phyloP scores from a whole-genome alignment of 1,139 yeast genomes.

The Diutina scorzettiae region DNA sequence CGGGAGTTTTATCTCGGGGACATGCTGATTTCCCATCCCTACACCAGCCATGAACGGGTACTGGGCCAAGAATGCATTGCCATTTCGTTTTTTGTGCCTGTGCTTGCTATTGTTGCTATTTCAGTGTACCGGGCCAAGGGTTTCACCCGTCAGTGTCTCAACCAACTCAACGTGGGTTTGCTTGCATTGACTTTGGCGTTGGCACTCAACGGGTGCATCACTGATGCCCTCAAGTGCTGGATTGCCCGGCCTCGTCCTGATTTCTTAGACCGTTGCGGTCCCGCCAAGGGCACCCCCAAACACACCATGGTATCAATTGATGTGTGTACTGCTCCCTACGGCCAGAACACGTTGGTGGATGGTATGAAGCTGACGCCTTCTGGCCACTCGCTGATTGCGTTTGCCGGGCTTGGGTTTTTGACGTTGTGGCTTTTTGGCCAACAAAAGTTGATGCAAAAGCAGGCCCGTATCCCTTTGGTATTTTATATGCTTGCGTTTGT shows the following conservation, averaged over 20 bases:
- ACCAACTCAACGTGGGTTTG: slow-evolving; percentile 8
- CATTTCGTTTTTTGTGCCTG: neutral
- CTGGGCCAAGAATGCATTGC: neutral
- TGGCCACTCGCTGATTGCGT: slow-evolving; percentile 66
- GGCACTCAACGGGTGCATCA: slow-evolving; percentile 25
- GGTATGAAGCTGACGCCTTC: slow-evolving; percentile 77
- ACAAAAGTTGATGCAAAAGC: slow-evolving; percentile 17
- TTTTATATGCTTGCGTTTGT: slow-evolving; percentile 10
- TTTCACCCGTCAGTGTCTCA: neutral
- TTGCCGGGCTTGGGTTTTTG: slow-evolving; percentile 43
- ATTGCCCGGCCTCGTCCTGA: slow-evolving; percentile 80
- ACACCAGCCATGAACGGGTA: slow-evolving; percentile 31
- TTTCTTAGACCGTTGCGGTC: slow-evolving; percentile 58
- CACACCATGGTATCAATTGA: slow-evolving; percentile 27
- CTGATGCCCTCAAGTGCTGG: slow-evolving; percentile 60
- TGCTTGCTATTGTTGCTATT: neutral
- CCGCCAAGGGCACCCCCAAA: slow-evolving; percentile 23
- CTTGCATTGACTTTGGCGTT: slow-evolving; percentile 9
- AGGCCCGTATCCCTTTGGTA: slow-evolving; percentile 8
- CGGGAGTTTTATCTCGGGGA: slow-evolving; percentile 47
- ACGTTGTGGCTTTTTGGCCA: slow-evolving; percentile 54
- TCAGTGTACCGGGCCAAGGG: neutral
- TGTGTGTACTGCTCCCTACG: slow-evolving; percentile 34
- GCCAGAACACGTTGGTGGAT: slow-evolving; percentile 43
- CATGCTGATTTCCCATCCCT: slow-evolving; percentile 35